A percentile compares a stretch with the other conserved stretches of the same genome.
Evolutionary conservation across 176 grass and related monocot species (phyloP).

Genomic region (Otatea glauca): DNA sequence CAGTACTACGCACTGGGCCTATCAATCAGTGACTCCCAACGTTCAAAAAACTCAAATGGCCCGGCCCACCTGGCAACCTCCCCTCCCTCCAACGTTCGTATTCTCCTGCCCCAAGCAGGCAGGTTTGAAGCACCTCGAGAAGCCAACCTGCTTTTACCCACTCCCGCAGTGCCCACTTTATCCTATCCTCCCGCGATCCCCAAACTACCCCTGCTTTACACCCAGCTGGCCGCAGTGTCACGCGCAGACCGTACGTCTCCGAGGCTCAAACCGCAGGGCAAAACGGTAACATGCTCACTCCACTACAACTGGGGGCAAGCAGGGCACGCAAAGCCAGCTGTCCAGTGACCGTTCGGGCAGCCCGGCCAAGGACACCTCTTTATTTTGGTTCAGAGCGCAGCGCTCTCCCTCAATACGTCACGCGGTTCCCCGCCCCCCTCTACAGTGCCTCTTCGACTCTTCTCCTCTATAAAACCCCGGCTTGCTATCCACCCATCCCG

Average conservation of each 20-base stretch:
- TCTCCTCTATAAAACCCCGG: conserved; percentile 10
- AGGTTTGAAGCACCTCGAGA: conserved; percentile 56
- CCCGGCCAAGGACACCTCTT: conserved; percentile 52
- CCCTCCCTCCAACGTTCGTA: conserved; percentile 52
- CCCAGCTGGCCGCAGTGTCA: neutral
- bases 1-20: neutral
- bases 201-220: conserved; percentile 29
- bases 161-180: conserved; percentile 48
- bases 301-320: conserved; percentile 58
- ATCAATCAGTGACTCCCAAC: conserved; percentile 8
- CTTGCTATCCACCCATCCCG: neutral
- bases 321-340: conserved; percentile 66
- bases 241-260: neutral
- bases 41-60: conserved; percentile 2
- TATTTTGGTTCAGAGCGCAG: conserved; percentile 38
- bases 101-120: conserved; percentile 2
- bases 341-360: conserved; percentile 71
- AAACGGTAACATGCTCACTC: conserved; percentile 26
- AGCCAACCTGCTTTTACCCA: conserved; percentile 60
- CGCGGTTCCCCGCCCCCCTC: conserved; percentile 10
- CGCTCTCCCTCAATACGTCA: conserved; percentile 52
- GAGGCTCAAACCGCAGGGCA: neutral
- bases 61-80: neutral
- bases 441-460: conserved; percentile 1
- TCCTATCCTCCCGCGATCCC: conserved; percentile 10